Base-by-base conservation (phyloP, 257 asterid genomes). In the Solanum pinnatisectum region DNA sequence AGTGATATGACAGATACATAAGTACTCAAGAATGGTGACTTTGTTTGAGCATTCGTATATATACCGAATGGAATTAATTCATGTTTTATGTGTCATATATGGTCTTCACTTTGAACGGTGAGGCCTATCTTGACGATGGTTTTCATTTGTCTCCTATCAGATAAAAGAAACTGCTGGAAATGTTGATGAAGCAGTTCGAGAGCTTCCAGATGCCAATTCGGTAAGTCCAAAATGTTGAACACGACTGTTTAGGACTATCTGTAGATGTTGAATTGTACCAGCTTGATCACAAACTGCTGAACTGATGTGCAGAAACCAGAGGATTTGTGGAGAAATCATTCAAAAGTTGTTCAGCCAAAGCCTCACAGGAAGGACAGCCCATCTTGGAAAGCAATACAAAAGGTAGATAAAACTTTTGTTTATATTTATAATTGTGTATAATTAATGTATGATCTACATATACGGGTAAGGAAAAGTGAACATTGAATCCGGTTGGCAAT, bases 131-230 rank as follows among this genome's bases (percentile, higher is more conserved):
- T 49, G 70, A 49, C 11, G 2, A 49, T 32, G 44, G 13, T 32
- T 82, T 82, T 32, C 86, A 82, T 49, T 49, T 49, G 44, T 18
- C 4, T 27, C 6, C 71, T 88, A 40, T 76, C 91, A 97, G 99
- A 98, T 97, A 94, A 96, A 93, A 94, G 93, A 94, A 95, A 96
- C 99, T 76, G 99, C 99, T 74, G 96, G 56, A 88, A 93, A 97
- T 83, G 95, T 97, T 81, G 99, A 94, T 88, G 98, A 93, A 2
- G 99, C 99, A 22, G 99, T 94, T 81, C 93, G 98, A 89, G 99
- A 97, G 87, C 98, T 97, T 90, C 99, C 99, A 12, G 99, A 97
- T 92, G 99, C 99, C 84, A 97, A 97, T 90, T 85, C 88, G 93
- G 99, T 97, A 92, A 89, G 83, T 72, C 39, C 87, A 33, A 36